Evolutionary conservation across 306 rosid genomes (phyloP), one percentile per base, ranked within the genome.

Genomic region (Pyrus communis): DNA sequence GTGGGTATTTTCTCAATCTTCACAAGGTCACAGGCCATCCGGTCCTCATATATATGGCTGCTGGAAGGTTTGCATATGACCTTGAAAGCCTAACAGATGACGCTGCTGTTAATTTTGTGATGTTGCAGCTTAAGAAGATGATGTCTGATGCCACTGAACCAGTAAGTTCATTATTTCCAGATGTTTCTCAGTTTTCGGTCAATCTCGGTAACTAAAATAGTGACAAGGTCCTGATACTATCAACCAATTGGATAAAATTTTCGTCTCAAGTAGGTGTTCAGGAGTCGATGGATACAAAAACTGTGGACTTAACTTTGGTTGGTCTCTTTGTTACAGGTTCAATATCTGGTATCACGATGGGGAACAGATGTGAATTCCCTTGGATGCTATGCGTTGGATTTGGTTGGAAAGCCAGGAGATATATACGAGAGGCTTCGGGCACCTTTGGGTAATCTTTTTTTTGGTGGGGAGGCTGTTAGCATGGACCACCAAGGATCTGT

Each of bases 1-100:
- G 96, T 79, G 93, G 93, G 55, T 90, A 90, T 80, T 90, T 90
- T 79, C 93, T 90, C 73, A 90, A 90, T 81, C 96, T 90, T 83
- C 93, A 90, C 66, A 90, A 90, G 84, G 91, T 93, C 64, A 90
- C 93, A 13, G 91, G 93, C 64, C 84, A 88, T 79, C 96, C 93
- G 4, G 74, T 90, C 75, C 96, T 90, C 33, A 91, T 90, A 74
- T 90, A 88, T 71, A 90, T 90, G 96, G 92, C 87, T 12, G 93
- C 96, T 45, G 96, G 96, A 61, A 85, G 93, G 87, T 88, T 87
- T 65, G 96, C 96, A 30, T 84, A 82, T 64, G 96, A 88, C 82
- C 85, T 90, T 21, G 96, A 90, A 80, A 79, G 85, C 71, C 85
- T 76, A 60, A 77, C 89, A 40, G 82, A 88, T 19, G 90, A 84